A percentile compares a stretch with the other conserved stretches of the same genome.
Evolutionary conservation across 129 eudicot genomes (phyloP).

Genomic region (Saussurea involucrata): DNA sequence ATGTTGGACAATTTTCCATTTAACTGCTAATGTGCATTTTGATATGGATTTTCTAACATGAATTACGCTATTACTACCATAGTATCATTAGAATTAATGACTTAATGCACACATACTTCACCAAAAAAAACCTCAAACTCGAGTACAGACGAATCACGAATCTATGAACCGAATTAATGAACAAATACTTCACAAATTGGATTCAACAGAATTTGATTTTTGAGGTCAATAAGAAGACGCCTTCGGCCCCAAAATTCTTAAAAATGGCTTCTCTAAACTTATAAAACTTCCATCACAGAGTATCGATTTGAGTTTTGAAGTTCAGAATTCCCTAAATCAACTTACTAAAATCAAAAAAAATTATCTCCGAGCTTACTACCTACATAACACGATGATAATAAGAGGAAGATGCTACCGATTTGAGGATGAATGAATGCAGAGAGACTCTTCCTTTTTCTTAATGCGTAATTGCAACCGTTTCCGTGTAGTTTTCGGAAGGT

Average conservation of each 20-base stretch:
- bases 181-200: not conserved
- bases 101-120: not conserved
- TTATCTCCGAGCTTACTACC: not conserved
- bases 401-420: slow-evolving; percentile 8
- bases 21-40: not conserved
- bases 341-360: not conserved
- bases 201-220: not conserved
- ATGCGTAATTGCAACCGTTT: not conserved
- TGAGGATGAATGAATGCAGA: not conserved
- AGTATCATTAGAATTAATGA: not conserved
- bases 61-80: not conserved
- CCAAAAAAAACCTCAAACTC: not conserved
- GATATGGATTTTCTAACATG: not conserved
- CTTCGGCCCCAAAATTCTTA: not conserved
- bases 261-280: not conserved
- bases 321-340: not conserved
- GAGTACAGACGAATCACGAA: not conserved
- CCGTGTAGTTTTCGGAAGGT: not conserved
- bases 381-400: not conserved
- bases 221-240: not conserved
- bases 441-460: not conserved
- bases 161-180: not conserved
- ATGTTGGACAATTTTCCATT: no score
- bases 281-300: not conserved
- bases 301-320: not conserved